Percentiles rank a stretch among this genome's conserved stretches.
These are phyloP conservation scores for Sporothrix dimorphospora DNA, from an alignment of 2,329 filamentous ascomycete species.

Conservation along the genomic window DNA sequence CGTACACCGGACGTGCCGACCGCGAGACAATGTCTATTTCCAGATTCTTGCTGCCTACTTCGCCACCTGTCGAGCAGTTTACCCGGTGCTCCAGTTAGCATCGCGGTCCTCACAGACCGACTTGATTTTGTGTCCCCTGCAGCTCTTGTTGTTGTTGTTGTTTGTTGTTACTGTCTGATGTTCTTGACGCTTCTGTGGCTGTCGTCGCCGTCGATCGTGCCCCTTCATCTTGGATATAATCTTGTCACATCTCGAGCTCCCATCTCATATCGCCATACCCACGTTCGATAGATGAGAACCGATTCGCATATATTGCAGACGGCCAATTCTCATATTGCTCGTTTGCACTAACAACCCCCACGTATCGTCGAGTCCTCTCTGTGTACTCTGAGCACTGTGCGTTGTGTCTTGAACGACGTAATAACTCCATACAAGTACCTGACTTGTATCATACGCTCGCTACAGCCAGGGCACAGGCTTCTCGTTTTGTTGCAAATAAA, in stretches of 20 bases:
- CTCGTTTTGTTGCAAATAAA: conserved; percentile 17
- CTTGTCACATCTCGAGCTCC: neutral
- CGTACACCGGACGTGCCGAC: neutral
- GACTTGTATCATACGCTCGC: neutral
- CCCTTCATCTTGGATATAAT: conserved; percentile 16
- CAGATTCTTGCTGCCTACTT: neutral
- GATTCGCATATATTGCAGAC: neutral
- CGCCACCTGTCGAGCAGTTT: conserved; percentile 1
- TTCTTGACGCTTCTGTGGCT: neutral
- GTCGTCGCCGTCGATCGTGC: neutral
- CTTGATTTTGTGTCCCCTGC: neutral
- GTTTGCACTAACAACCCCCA: neutral
- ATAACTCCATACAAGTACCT: neutral
- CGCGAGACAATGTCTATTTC: neutral
- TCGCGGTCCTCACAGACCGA: neutral
- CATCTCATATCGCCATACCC: neutral
- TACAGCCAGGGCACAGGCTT: neutral
- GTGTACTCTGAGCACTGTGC: neutral
- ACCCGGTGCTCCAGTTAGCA: neutral
- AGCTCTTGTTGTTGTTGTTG: neutral
- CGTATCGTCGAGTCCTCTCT: neutral
- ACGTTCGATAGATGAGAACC: neutral
- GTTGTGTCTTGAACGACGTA: neutral
- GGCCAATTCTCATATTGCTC: neutral
- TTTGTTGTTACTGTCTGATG: neutral